These are phyloP conservation scores for Sporisorium exsertum DNA, from an alignment of 1,284 basidiomycete species.

Conservation along the genomic window DNA sequence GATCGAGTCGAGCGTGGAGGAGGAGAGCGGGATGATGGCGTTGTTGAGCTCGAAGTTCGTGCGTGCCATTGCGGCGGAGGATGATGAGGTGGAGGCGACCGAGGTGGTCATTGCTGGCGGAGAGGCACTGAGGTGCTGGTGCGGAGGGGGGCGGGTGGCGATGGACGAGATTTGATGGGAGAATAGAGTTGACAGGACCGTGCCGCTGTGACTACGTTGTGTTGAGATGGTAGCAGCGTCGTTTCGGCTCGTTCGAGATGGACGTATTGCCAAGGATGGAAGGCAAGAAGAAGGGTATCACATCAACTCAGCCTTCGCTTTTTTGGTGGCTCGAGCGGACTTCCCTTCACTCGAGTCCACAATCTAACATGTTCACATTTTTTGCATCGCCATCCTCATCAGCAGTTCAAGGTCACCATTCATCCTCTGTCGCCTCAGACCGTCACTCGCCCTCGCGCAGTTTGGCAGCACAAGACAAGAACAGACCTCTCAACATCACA, in stretches of 20 bases:
- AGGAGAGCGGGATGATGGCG: conserved; percentile 72
- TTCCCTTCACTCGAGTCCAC: neutral
- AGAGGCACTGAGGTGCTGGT: neutral
- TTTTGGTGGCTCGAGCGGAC: conserved; percentile 26
- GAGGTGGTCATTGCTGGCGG: conserved; percentile 11
- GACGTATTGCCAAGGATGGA: neutral
- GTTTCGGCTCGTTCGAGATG: neutral
- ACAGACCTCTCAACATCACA: too few species aligned
- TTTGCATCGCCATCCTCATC: neutral
- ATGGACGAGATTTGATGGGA: too few species aligned
- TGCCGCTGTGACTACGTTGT: neutral
- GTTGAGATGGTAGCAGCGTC: neutral
- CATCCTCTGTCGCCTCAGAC: neutral
- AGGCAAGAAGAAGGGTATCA: neutral
- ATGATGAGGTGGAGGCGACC: conserved; percentile 13
- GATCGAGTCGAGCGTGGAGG: conserved; percentile 54
- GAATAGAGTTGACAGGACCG: too few species aligned
- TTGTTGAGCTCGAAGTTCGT: conserved; percentile 88
- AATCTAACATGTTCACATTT: neutral
- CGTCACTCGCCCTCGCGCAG: neutral
- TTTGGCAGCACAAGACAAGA: too few species aligned
- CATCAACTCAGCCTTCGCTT: neutral
- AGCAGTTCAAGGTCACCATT: neutral
- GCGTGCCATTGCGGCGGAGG: conserved; percentile 74
- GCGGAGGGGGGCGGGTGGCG: neutral